Conservation (phyloP, 495 filamentous ascomycete species). For the Annulohypoxylon stygium region DNA sequence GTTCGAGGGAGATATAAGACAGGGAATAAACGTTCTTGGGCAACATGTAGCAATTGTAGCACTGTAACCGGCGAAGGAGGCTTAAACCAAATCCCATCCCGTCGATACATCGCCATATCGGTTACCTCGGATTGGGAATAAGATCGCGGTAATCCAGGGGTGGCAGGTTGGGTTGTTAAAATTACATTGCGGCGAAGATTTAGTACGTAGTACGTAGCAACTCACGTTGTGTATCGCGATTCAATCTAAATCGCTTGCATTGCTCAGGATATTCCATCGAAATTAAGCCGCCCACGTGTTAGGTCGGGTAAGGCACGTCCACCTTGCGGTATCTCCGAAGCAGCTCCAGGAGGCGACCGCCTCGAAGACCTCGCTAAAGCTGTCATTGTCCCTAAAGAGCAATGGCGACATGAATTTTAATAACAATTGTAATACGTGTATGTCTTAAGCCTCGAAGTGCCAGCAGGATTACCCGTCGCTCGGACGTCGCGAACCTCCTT, state of each 20-base stretch:
- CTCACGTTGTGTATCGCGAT: constrained; percentile 22
- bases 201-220: no score
- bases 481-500: constrained; percentile 20
- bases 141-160: constrained; percentile 23
- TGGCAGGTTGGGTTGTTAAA: constrained; percentile 20
- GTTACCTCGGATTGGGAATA: constrained; percentile 20
- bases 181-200: constrained; percentile 26
- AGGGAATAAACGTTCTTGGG: constrained; percentile 18
- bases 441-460: constrained; percentile 35
- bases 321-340: constrained; percentile 31
- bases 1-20: constrained; percentile 26
- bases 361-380: constrained; percentile 24
- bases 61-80: constrained; percentile 26
- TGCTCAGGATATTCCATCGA: neutral
- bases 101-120: constrained; percentile 29
- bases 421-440: constrained; percentile 23
- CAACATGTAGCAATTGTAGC: neutral
- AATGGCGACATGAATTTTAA: constrained; percentile 16
- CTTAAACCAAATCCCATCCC: constrained; percentile 20
- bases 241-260: constrained; percentile 17
- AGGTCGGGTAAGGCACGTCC: constrained; percentile 20
- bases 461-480: constrained; percentile 22
- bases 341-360: constrained; percentile 30
- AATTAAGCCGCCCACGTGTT: constrained; percentile 16
- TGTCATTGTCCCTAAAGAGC: constrained; percentile 35